phyloP scores from a whole-genome alignment of 768 basidiomycete species.

The Calocybe cyanea region DNA sequence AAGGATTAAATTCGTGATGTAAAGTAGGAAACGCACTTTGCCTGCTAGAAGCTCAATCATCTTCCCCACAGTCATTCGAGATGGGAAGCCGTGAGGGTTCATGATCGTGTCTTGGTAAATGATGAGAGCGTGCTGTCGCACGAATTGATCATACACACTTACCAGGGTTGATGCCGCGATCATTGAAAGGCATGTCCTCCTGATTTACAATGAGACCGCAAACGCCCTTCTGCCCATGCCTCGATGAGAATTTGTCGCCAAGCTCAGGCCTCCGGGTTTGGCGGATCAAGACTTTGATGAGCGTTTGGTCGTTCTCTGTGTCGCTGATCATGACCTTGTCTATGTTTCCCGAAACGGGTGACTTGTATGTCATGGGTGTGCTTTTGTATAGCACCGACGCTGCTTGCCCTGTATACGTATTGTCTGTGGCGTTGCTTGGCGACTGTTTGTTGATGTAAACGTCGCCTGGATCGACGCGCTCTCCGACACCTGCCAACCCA shows the following conservation, averaged over 20 bases:
- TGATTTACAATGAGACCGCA: constrained; percentile 99
- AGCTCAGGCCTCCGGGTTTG: constrained; percentile 96
- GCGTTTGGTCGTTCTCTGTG: constrained; percentile 92
- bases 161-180: constrained; percentile 93
- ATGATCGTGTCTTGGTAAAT: constrained; percentile 83
- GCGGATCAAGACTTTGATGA: constrained; percentile 96
- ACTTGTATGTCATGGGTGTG: constrained; percentile 89
- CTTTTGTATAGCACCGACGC: constrained; percentile 88
- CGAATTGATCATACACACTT: constrained; percentile 20
- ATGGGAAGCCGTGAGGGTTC: constrained; percentile 99
- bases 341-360: constrained; percentile 88
- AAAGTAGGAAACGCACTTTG: constrained; percentile 52
- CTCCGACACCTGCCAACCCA: constrained; percentile 92
- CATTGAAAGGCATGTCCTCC: constrained; percentile 99
- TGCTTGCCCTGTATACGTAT: constrained; percentile 80
- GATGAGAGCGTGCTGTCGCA: constrained; percentile 8
- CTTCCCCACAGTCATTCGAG: constrained; percentile 99
- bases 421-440: constrained; percentile 91
- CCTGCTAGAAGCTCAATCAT: constrained; percentile 98
- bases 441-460: constrained; percentile 97
- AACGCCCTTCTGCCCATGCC: constrained; percentile 99
- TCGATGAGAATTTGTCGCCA: constrained; percentile 97
- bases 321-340: constrained; percentile 99
- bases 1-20: background rate
- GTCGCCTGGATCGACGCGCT: constrained; percentile 88